A percentile compares a stretch with the other conserved stretches of the same genome.
phyloP scores from a whole-genome alignment of 441 rosid species.

The Pelargonium cotyledonis region DNA sequence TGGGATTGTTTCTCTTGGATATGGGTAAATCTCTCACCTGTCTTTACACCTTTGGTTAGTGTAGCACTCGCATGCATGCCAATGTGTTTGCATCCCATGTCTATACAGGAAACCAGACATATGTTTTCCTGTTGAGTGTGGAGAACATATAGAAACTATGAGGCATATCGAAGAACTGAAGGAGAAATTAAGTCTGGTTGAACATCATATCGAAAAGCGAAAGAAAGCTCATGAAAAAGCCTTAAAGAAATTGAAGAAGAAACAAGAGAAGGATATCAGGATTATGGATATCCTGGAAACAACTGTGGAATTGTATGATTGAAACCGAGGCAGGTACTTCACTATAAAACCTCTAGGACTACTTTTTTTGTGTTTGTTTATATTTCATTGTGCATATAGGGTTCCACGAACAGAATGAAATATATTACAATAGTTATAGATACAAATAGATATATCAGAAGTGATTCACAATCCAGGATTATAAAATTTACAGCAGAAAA shows the following conservation, averaged over 20 bases:
- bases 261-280: not conserved
- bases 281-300: not conserved
- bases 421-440: no score
- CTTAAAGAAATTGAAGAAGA: constrained; percentile 15
- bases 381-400: no score
- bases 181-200: not conserved
- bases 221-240: constrained; percentile 9
- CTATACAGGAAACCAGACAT: constrained; percentile 34
- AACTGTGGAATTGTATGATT: no score
- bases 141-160: not conserved
- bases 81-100: not conserved
- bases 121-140: constrained; percentile 34
- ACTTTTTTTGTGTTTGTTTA: no score
- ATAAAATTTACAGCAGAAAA: no score
- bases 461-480: no score
- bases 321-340: no score
- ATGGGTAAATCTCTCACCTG: constrained; percentile 28
- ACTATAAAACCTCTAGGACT: no score
- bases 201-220: not conserved
- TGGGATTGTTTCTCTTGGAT: constrained; percentile 36
- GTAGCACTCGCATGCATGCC: not conserved
- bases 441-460: no score
- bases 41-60: not conserved
- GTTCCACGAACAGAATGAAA: no score
- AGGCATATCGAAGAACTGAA: constrained; percentile 11